Evolutionary conservation across 768 basidiomycete species (phyloP).

Genomic region (Boletellus ananas): DNA sequence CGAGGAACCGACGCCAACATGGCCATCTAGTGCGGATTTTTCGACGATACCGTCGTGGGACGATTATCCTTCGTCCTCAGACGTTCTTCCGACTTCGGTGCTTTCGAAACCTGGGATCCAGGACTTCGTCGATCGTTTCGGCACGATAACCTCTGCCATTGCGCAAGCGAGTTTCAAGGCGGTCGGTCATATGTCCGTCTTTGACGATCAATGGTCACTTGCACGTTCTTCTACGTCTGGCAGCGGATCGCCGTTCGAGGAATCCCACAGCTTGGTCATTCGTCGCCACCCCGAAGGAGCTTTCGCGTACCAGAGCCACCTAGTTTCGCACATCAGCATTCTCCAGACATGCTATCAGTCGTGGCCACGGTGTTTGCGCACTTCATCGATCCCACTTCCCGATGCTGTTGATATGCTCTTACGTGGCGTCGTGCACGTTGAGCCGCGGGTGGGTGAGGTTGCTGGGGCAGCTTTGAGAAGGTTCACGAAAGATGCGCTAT

Average conservation of each 20-base stretch:
- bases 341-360: constrained; percentile 76
- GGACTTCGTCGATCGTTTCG: constrained; percentile 67
- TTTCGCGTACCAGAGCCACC: constrained; percentile 63
- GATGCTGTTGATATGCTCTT: constrained; percentile 77
- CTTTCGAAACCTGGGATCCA: constrained; percentile 63
- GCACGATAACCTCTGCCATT: constrained; percentile 53
- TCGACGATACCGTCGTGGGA: constrained; percentile 44
- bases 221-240: constrained; percentile 40
- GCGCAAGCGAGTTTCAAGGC: constrained; percentile 56
- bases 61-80: constrained; percentile 71
- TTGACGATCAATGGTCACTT: constrained; percentile 80
- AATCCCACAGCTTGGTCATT: constrained; percentile 62
- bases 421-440: constrained; percentile 80
- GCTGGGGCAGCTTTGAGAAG: constrained; percentile 67
- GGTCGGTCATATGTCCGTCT: constrained; percentile 73
- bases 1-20: constrained; percentile 64
- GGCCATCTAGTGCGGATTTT: constrained; percentile 79
- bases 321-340: constrained; percentile 61
- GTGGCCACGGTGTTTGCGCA: constrained; percentile 78
- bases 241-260: constrained; percentile 55
- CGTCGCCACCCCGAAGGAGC: constrained; percentile 62
- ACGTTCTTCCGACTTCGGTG: constrained; percentile 52
- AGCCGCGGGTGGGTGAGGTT: constrained; percentile 67
- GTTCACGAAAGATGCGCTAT: constrained; percentile 58
- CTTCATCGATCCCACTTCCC: constrained; percentile 44